Evolutionary conservation across 495 filamentous ascomycete species (phyloP).

Genomic region (Parmelia sp.): DNA sequence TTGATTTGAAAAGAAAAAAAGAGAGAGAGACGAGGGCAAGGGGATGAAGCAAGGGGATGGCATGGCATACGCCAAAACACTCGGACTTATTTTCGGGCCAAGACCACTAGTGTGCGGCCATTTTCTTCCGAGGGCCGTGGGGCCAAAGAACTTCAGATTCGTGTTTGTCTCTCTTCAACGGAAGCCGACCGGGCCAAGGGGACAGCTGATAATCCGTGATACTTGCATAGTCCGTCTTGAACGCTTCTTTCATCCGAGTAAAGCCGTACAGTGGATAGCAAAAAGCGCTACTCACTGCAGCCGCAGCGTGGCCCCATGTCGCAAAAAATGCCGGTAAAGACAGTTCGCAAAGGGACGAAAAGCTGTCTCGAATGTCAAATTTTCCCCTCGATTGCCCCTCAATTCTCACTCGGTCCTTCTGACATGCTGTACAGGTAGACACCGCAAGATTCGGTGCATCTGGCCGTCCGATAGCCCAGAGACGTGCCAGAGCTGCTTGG

Average conservation of each 20-base stretch:
- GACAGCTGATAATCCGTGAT: neutral
- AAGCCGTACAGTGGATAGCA: neutral
- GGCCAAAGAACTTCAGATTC: no score
- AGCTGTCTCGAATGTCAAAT: slow-evolving; percentile 39
- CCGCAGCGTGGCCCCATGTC: slow-evolving; percentile 3
- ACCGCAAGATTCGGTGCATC: slow-evolving; percentile 31
- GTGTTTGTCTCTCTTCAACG: no score
- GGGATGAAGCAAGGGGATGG: neutral
- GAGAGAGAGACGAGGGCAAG: neutral
- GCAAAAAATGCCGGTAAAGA: neutral
- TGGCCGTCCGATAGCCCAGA: slow-evolving; percentile 25
- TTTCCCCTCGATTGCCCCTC: neutral
- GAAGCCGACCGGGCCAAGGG: neutral
- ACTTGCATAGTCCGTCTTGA: neutral
- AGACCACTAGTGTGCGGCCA: neutral
- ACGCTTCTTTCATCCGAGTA: neutral
- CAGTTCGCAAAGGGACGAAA: slow-evolving; percentile 35
- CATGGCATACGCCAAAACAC: neutral
- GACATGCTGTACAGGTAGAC: slow-evolving; percentile 24
- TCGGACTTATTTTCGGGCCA: neutral
- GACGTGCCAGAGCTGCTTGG: slow-evolving; percentile 27
- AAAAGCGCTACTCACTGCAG: neutral
- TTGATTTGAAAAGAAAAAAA: no score
- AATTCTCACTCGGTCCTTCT: neutral
- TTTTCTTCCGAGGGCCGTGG: no score